Conservation (phyloP, 1,139 yeast genomes). For the Geotrichum restrictum region DNA sequence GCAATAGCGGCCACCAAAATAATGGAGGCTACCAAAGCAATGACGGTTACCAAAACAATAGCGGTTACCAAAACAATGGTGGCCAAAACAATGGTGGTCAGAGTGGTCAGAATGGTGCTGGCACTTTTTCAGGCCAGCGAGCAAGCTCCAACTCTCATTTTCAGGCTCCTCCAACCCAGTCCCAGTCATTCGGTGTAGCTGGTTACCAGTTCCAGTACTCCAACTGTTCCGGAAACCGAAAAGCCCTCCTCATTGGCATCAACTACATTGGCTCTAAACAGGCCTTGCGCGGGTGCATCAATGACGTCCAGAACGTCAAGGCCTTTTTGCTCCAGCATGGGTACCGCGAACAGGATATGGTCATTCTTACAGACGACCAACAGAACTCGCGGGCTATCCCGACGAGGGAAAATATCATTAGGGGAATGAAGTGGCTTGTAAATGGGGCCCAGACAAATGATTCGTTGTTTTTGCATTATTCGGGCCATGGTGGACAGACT, state of each 20-base stretch:
- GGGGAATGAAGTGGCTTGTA: slow-evolving; percentile 91
- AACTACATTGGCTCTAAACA: slow-evolving; percentile 75
- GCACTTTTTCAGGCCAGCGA: slow-evolving; percentile 32
- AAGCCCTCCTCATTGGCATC: slow-evolving; percentile 82
- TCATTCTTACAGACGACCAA: slow-evolving; percentile 75
- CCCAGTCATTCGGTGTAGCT: slow-evolving; percentile 40
- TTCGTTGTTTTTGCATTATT: slow-evolving; percentile 66
- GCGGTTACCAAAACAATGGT: background rate
- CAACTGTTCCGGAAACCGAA: slow-evolving; percentile 67
- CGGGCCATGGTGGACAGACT: slow-evolving; percentile 91
- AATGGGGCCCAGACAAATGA: slow-evolving; percentile 77
- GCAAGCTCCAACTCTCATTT: slow-evolving; percentile 29
- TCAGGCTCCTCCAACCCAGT: slow-evolving; percentile 37
- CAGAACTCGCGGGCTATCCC: slow-evolving; percentile 64
- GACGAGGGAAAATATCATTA: slow-evolving; percentile 67
- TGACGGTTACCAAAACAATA: background rate
- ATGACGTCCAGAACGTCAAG: slow-evolving; percentile 45
- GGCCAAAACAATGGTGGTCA: slow-evolving; percentile 2
- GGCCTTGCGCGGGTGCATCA: slow-evolving; percentile 79
- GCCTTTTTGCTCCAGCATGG: slow-evolving; percentile 52
- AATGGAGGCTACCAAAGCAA: slow-evolving; percentile 4
- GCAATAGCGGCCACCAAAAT: background rate
- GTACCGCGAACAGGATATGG: slow-evolving; percentile 73
- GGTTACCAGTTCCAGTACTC: slow-evolving; percentile 59
- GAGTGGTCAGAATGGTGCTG: slow-evolving; percentile 21